Conservation (phyloP, 1,139 yeast species). For the Blastobotrys ciferrii region DNA sequence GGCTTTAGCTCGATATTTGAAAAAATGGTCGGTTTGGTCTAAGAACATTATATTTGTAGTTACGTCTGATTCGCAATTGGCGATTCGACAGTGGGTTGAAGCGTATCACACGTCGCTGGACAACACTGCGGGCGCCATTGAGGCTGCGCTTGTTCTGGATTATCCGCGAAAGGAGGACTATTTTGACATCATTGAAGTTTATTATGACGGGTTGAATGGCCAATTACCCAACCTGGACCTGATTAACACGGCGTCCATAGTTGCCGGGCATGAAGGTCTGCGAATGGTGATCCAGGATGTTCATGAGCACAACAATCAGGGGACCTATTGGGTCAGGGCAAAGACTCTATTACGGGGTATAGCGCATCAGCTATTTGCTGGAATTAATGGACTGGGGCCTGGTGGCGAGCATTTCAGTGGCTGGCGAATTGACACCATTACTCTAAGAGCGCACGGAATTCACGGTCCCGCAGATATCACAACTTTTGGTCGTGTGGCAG, state of each 20-base stretch:
- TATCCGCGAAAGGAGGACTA: constrained; percentile 60
- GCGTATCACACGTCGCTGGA: constrained; percentile 88
- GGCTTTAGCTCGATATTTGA: constrained; percentile 75
- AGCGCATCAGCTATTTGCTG: constrained; percentile 65
- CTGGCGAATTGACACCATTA: constrained; percentile 91
- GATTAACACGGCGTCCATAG: constrained; percentile 71
- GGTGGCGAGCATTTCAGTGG: constrained; percentile 95
- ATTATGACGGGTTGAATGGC: constrained; percentile 89
- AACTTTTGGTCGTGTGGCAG: constrained; percentile 86
- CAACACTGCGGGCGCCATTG: constrained; percentile 92
- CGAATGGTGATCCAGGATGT: constrained; percentile 64
- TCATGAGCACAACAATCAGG: constrained; percentile 18
- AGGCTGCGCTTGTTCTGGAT: constrained; percentile 85
- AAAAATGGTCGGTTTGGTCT: constrained; percentile 90
- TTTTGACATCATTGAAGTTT: constrained; percentile 70
- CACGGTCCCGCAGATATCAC: constrained; percentile 73
- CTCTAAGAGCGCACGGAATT: constrained; percentile 65
- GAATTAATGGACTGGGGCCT: constrained; percentile 48
- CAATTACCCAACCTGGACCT: constrained; percentile 92
- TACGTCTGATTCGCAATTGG: constrained; percentile 66
- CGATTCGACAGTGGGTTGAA: constrained; percentile 86
- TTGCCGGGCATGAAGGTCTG: constrained; percentile 73
- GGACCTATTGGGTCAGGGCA: constrained; percentile 51
- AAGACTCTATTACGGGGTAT: constrained; percentile 64
- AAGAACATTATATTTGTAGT: constrained; percentile 86